phyloP scores from a whole-genome alignment of 495 filamentous ascomycete species.

The Xylaria grammica region DNA sequence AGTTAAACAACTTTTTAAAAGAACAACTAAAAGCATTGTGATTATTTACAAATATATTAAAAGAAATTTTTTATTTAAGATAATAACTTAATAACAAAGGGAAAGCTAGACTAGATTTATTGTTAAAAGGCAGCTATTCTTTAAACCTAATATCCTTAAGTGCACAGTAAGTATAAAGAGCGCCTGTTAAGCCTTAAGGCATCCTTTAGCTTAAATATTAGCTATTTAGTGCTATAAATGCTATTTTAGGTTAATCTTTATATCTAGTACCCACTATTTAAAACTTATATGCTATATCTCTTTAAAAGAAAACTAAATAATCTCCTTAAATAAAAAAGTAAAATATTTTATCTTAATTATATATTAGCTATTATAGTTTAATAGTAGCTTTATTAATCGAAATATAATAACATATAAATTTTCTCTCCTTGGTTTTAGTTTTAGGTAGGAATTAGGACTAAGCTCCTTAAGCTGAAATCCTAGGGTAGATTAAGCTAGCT shows the following conservation, averaged over 20 bases:
- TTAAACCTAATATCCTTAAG: slow-evolving; percentile 3
- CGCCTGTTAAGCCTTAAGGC: no score
- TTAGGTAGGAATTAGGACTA: not conserved
- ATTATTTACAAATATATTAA: slow-evolving; percentile 12
- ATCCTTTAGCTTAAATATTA: no score
- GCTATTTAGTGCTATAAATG: no score
- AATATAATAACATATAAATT: slow-evolving; percentile 8
- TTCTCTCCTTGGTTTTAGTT: not conserved
- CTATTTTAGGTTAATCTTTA: no score
- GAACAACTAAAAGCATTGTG: not conserved
- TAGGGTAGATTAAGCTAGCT: no score
- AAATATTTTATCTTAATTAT: not conserved
- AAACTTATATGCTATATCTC: not conserved
- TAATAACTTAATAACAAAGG: not conserved
- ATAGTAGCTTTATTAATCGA: slow-evolving; percentile 7
- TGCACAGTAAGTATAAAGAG: not conserved
- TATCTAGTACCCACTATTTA: not conserved
- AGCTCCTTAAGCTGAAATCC: not conserved
- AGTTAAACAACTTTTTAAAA: slow-evolving; percentile 2
- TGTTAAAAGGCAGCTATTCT: not conserved
- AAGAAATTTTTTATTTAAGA: not conserved
- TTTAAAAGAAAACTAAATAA: slow-evolving; percentile 3
- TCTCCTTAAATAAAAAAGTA: not conserved
- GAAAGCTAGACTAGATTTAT: not conserved
- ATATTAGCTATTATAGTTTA: slow-evolving; percentile 14